Evolutionary conservation across 192 early-diverging fungal genomes (phyloP).

Genomic region (Obelidium mucronatum): DNA sequence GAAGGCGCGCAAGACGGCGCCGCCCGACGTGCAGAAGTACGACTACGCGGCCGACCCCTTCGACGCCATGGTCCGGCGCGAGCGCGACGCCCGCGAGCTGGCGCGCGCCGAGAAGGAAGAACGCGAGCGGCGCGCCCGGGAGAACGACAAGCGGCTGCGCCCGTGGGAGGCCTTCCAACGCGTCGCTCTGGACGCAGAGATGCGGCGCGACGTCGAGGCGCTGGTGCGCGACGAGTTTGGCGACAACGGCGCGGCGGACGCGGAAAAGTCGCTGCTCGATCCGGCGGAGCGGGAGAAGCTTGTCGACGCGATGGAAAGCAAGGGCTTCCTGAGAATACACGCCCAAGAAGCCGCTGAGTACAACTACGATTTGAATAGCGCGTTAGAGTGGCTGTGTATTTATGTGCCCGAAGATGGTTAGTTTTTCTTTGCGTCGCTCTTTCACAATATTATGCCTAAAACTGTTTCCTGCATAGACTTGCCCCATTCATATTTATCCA

Average conservation of each 20-base stretch:
- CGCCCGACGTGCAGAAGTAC: constrained; percentile 46
- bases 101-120: constrained; percentile 45
- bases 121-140: constrained; percentile 36
- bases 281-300: constrained; percentile 21
- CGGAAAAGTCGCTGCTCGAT: constrained; percentile 11
- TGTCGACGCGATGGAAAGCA: constrained; percentile 44
- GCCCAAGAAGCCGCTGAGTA: constrained; percentile 76
- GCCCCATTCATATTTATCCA: constrained; percentile 12
- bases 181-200: constrained; percentile 71
- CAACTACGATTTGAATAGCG: constrained; percentile 52
- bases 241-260: neutral
- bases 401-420: constrained; percentile 90
- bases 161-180: constrained; percentile 70
- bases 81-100: constrained; percentile 51
- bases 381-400: constrained; percentile 88
- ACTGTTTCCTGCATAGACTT: no score
- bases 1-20: constrained; percentile 51
- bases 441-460: no score
- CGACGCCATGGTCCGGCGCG: constrained; percentile 39
- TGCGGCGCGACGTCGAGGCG: constrained; percentile 66
- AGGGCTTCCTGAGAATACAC: constrained; percentile 79
- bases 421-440: neutral
- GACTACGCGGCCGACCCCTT: constrained; percentile 85
- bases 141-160: constrained; percentile 48
- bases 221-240: constrained; percentile 59